phyloP scores from a whole-genome alignment of 306 rosid genomes.

The Ochetophila trinervis region DNA sequence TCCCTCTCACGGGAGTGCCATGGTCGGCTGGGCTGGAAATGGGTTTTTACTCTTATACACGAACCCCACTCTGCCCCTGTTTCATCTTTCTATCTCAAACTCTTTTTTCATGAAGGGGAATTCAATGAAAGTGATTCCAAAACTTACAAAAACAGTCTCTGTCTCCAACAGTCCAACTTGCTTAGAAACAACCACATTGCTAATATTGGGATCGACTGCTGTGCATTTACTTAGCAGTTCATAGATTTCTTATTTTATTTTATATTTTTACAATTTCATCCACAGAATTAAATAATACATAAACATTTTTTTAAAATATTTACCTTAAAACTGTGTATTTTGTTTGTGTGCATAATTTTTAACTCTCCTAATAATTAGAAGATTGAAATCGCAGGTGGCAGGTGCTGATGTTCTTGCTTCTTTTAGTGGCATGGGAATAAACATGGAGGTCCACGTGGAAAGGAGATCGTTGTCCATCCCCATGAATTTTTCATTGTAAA shows the following conservation, averaged over 20 bases:
- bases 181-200: neutral
- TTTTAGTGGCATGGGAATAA: constrained; percentile 34
- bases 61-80: constrained; percentile 41
- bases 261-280: neutral
- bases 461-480: constrained; percentile 65
- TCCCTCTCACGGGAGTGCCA: constrained; percentile 88
- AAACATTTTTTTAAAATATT: neutral
- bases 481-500: constrained; percentile 35
- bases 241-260: constrained; percentile 18
- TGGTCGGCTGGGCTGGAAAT: constrained; percentile 81
- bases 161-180: constrained; percentile 17
- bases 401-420: constrained; percentile 41
- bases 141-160: constrained; percentile 31
- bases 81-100: constrained; percentile 44
- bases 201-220: constrained; percentile 18
- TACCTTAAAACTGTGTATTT: constrained; percentile 23
- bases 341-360: constrained; percentile 32
- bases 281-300: neutral
- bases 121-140: constrained; percentile 50
- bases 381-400: constrained; percentile 51
- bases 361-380: constrained; percentile 29
- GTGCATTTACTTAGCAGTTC: constrained; percentile 8
- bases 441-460: constrained; percentile 68
- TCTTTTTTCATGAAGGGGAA: constrained; percentile 50
- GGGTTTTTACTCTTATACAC: constrained; percentile 51